Base-by-base conservation (phyloP, 306 rosid genomes). In the Vigna hirtella region DNA sequence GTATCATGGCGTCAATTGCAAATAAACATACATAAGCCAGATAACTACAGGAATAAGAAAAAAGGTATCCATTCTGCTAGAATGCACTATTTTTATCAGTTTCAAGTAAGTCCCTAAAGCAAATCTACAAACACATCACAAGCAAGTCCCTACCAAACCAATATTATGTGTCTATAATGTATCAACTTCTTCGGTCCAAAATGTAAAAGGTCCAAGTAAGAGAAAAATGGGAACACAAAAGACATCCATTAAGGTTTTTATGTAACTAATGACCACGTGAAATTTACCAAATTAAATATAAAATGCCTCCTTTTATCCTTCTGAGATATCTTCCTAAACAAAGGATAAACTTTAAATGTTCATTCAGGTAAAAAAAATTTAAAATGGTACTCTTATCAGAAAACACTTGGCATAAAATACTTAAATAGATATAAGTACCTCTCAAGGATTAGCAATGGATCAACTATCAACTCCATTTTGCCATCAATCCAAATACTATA, bases 401-500 rank as follows among this genome's bases (percentile, higher is more conserved):
- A 53, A 34, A 36, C 24, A 73, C 22, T 15, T 38, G 57, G 48
- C 16, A 75, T 63, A 74, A 65, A 64, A 3, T 40, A 73, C 42
- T 66, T 42, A 38, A 22, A 47, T 8, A 47, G 55, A 42, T 73
- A 72, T 51, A 49, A 56, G 67, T 70, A 95, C 98, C 98, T 92
- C 84, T 95, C 99, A 64, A 95, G 93, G 36, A 93, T 91, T 73
- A 82, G 96, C 88, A 95, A 73, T 17, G 99, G 98, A 86, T 95
- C 99, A 57, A 93, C 98, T 42, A 95, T 74, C 71, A 93, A 89
- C 91, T 93, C 99, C 99, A 95, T 95, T 88, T 95, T 95, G 79
- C 97, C 98, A 87, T 95, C 98, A 24, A 95, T 91, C 99, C 99
- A 95, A 68, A 95, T 93, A 84, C 98, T 93, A 81, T 95, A 93